Percentiles rank a stretch among this genome's conserved stretches.
Conservation (phyloP, 805 yeast genomes). For the Candida sakaeoensis region DNA sequence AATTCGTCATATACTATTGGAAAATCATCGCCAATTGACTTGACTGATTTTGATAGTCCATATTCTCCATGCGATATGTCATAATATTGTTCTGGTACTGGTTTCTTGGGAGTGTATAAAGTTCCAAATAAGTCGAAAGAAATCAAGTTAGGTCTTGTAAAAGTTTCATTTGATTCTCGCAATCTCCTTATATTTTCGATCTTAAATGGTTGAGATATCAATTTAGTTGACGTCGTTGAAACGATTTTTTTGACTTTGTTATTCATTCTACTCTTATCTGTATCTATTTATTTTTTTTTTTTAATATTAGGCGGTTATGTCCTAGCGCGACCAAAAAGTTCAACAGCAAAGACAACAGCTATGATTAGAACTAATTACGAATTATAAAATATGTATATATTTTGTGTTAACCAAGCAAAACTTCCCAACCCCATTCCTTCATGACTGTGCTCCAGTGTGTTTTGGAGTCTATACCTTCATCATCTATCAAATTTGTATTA, state of each 20-base stretch:
- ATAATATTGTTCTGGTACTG: constrained; percentile 54
- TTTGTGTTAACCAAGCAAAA: constrained; percentile 44
- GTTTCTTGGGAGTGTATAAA: constrained; percentile 51
- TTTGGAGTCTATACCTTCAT: constrained; percentile 40
- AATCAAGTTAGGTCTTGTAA: constrained; percentile 45
- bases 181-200: constrained; percentile 20
- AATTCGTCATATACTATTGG: constrained; percentile 33
- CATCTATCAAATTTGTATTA: neutral
- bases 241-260: neutral
- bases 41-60: constrained; percentile 34
- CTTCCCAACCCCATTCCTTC: constrained; percentile 79
- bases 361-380: too few species aligned
- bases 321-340: too few species aligned
- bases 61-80: constrained; percentile 40
- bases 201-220: constrained; percentile 23
- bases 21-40: constrained; percentile 22
- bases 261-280: neutral
- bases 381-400: neutral
- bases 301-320: too few species aligned
- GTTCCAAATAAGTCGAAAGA: constrained; percentile 73
- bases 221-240: constrained; percentile 3
- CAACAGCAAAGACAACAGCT: too few species aligned
- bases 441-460: constrained; percentile 67
- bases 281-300: neutral
- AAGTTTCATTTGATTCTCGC: constrained; percentile 21